Percentiles rank a stretch among this genome's conserved stretches.
Evolutionary conservation across 352 stramenopile species (phyloP).

Genomic region (Globisporangium solare): DNA sequence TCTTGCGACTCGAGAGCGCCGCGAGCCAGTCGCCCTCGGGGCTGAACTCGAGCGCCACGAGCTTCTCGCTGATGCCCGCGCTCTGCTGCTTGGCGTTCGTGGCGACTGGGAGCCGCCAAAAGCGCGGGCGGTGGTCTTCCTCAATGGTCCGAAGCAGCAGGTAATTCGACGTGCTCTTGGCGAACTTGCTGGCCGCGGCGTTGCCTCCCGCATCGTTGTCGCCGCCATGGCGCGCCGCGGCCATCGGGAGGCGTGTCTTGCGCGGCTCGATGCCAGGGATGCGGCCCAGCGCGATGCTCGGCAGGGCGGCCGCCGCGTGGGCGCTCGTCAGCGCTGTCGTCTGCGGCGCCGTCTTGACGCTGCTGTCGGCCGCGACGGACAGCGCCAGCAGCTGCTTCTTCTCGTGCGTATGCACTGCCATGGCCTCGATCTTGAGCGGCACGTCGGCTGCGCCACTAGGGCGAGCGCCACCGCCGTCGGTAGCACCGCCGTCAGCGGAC

Average conservation of each 20-base stretch:
- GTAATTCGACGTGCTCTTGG: conserved; percentile 28
- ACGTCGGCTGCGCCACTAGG: not conserved
- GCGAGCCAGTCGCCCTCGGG: conserved; percentile 86
- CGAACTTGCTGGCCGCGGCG: not conserved
- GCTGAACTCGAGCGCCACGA: conserved; percentile 71
- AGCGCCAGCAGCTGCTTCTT: conserved; percentile 75
- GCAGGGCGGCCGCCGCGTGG: conserved; percentile 6
- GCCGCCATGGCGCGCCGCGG: not conserved
- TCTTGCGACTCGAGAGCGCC: conserved; percentile 66
- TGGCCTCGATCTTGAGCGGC: conserved; percentile 39
- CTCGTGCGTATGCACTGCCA: conserved; percentile 66
- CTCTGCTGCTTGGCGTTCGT: conserved; percentile 62
- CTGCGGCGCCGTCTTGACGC: not conserved
- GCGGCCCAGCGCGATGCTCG: conserved; percentile 20
- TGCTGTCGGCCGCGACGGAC: conserved; percentile 23
- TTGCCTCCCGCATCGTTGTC: not conserved
- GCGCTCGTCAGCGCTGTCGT: not conserved
- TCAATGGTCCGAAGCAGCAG: conserved; percentile 73
- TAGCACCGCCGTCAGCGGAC: not conserved
- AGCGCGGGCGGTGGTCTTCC: conserved; percentile 60
- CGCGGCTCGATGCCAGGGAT: conserved; percentile 13
- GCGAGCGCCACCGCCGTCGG: not conserved
- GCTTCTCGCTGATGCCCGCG: conserved; percentile 37
- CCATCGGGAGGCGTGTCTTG: conserved; percentile 3
- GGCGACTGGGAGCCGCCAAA: conserved; percentile 66